These are phyloP conservation scores for Fraxinus paxiana DNA, from an alignment of 305 asterid genomes.

Conservation along the genomic window DNA sequence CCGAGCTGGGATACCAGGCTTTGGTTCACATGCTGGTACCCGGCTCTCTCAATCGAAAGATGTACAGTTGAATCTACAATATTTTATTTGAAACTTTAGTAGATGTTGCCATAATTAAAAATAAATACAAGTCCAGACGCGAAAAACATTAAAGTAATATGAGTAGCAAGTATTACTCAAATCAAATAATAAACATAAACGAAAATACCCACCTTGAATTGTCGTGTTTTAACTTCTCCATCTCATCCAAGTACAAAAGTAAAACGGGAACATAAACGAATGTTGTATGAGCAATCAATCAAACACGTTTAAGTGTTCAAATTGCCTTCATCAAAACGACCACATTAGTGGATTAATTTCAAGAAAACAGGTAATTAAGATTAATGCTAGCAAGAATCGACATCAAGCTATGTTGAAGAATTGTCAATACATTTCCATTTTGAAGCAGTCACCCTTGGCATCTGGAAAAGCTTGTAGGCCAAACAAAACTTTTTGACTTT, in stretches of 20 bases:
- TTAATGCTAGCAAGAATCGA: neutral
- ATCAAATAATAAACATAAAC: too few relatives aligned
- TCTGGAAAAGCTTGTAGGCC: neutral
- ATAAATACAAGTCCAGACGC: neutral
- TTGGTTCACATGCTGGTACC: too few relatives aligned
- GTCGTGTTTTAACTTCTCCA: neutral
- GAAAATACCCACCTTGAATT: neutral
- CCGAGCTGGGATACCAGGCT: too few relatives aligned
- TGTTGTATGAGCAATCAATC: neutral
- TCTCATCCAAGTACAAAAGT: neutral
- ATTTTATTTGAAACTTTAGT: neutral
- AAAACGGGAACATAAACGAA: neutral
- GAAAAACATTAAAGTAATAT: neutral
- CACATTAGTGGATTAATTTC: neutral
- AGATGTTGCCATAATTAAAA: neutral
- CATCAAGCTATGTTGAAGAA: neutral
- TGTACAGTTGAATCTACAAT: neutral
- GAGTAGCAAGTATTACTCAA: neutral
- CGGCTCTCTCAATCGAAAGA: neutral
- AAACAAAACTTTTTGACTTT: neutral
- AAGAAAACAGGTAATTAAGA: neutral
- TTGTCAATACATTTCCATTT: neutral
- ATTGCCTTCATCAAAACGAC: neutral
- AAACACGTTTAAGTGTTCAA: neutral
- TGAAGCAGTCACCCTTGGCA: neutral